Evolutionary conservation across 2,329 filamentous ascomycete genomes (phyloP), one percentile per base, ranked within the genome.

Genomic region (Fusarium goolgardi): DNA sequence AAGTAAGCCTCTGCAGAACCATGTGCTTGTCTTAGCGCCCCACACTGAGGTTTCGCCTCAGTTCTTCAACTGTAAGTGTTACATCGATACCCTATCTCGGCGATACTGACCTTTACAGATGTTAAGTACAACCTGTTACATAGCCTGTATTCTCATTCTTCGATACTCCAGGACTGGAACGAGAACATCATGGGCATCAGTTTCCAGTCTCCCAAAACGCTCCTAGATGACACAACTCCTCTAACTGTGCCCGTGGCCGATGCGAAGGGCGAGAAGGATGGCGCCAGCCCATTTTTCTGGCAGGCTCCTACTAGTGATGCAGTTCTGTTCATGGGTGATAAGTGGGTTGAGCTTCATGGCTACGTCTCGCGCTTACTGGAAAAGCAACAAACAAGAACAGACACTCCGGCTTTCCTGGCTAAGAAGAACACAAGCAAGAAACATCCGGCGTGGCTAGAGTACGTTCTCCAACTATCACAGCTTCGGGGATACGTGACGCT

Each of bases 301-400:
- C 91, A 97, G 78, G 88, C 90, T 3, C 94, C 95, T 7, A 91
- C 89, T 68, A 92, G 90, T 74, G 91, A 96, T 67, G 94, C 95
- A 1, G 87, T 90, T 13, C 83, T 99, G 12, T 90, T 95, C 75
- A 89, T 96, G 57, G 94, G 94, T 43, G 88, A 93, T 47, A 94
- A 91, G 74, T 99, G 96, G 96, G 81, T 87, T 15, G 92, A 97
- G 71, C 85, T 97, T 12, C 94, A 97, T 75, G 86, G 88, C 13
- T 96, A 96, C 71, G 85, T 96, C 3, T 87, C 91, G 13, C 84
- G 86, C 47, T 82, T 89, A 9, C 80, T 94, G 18, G 80, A 83
- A 32, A 75, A 75, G 20, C 80, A 82, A 41, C 77, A 79, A 35
- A 54, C 68, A 0, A 73, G 72, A n/a, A 71, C 79, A 10, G 70